Percentiles rank a stretch among this genome's conserved stretches.
phyloP scores from a whole-genome alignment of 495 filamentous ascomycete genomes.

The Neurospora sp. region DNA sequence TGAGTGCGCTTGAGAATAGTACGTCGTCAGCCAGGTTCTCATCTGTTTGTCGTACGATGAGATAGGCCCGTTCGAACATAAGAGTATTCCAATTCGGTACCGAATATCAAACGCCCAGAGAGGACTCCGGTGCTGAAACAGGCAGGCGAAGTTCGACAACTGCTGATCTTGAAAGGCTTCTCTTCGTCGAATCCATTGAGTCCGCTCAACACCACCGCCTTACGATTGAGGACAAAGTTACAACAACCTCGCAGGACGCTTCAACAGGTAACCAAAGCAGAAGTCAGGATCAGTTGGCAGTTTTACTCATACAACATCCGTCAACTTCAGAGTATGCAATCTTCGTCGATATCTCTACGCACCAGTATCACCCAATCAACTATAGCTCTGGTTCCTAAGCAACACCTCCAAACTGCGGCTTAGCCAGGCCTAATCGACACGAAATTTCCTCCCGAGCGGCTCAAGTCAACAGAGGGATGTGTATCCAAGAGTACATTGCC shows the following conservation, averaged over 20 bases:
- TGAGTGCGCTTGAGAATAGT: neutral
- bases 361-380: neutral
- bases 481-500: conserved; percentile 30
- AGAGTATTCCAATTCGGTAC: neutral
- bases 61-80: neutral
- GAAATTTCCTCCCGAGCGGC: neutral
- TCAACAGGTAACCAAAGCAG: neutral
- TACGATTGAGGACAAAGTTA: neutral
- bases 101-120: neutral
- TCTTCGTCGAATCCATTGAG: neutral
- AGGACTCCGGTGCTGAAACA: neutral
- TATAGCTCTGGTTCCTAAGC: neutral
- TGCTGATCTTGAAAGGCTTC: neutral
- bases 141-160: neutral
- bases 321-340: neutral
- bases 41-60: neutral
- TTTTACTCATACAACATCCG: neutral
- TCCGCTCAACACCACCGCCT: neutral
- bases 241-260: neutral
- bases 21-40: neutral
- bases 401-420: neutral
- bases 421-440: neutral
- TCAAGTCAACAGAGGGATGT: conserved; percentile 19
- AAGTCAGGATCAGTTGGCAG: neutral
- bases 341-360: neutral